These are phyloP conservation scores for rapeseed (Brassica napus) DNA, from an alignment of 345 rosid genomes.

Conservation along the genomic window DNA sequence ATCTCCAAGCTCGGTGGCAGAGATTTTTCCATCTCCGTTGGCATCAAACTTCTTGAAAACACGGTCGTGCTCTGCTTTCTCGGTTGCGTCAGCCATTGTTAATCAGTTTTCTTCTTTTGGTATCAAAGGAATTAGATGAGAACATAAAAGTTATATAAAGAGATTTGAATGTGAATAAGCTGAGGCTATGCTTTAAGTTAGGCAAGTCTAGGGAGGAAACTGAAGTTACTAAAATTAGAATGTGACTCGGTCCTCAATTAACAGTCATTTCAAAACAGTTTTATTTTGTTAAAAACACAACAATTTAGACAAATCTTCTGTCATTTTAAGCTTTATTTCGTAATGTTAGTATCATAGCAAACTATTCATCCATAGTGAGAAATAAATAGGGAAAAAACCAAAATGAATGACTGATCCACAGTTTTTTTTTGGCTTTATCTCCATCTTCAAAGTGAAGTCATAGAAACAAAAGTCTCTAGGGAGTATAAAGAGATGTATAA, in stretches of 20 bases:
- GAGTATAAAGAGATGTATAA: neutral
- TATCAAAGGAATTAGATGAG: neutral
- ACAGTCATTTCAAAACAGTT: neutral
- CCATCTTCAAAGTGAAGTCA: slow-evolving; percentile 23
- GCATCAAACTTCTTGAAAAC: slow-evolving; percentile 81
- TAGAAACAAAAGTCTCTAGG: neutral
- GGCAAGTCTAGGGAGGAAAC: slow-evolving; percentile 15
- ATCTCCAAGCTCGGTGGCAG: slow-evolving; percentile 72
- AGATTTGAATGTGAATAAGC: slow-evolving; percentile 12
- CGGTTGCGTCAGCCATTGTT: slow-evolving; percentile 63
- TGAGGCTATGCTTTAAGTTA: slow-evolving; percentile 41
- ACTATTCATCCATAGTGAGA: neutral
- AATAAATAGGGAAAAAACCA: neutral
- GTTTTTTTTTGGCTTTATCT: slow-evolving; percentile 14
- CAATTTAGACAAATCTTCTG: neutral
- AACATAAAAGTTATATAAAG: slow-evolving; percentile 22
- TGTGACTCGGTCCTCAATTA: slow-evolving; percentile 22
- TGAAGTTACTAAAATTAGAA: slow-evolving; percentile 35
- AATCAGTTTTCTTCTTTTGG: neutral
- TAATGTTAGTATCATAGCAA: neutral
- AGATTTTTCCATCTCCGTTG: slow-evolving; percentile 84
- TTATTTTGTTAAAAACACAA: neutral
- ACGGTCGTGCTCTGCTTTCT: slow-evolving; percentile 55
- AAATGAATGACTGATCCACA: neutral
- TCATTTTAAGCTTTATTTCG: neutral